Conservation (phyloP, 176 grass and related monocot genomes). For the Eleusine coracana region DNA sequence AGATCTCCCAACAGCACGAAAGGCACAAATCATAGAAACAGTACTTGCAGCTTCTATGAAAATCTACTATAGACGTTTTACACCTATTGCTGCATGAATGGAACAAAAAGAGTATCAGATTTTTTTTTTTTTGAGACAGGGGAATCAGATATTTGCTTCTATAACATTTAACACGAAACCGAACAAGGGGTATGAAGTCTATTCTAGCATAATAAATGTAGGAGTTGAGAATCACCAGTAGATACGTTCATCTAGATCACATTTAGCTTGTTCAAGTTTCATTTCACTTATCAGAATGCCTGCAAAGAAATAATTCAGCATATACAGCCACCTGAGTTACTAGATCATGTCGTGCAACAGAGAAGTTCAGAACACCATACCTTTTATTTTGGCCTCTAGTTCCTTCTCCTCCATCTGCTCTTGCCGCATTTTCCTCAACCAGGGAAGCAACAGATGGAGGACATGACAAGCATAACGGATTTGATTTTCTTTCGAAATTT, state of each 20-base stretch:
- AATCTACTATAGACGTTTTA: neutral
- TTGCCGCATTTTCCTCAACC: conserved; percentile 51
- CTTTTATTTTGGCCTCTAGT: conserved; percentile 62
- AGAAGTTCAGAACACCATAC: conserved; percentile 44
- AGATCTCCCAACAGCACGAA: conserved; percentile 63
- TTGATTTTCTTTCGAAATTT: conserved; percentile 45
- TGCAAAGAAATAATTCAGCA: conserved; percentile 30
- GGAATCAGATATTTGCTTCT: neutral
- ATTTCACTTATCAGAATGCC: conserved; percentile 39
- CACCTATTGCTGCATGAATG: neutral
- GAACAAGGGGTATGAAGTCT: neutral
- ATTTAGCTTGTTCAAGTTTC: conserved; percentile 50
- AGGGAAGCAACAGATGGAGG: conserved; percentile 51
- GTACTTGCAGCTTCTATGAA: neutral
- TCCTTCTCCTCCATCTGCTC: conserved; percentile 60
- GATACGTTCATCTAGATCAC: conserved; percentile 48
- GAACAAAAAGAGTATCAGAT: neutral
- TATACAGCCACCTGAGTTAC: neutral
- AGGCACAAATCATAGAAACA: neutral
- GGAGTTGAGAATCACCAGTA: conserved; percentile 37
- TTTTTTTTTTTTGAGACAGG: no score
- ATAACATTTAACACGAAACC: conserved; percentile 5
- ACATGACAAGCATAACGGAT: conserved; percentile 44
- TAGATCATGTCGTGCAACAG: neutral
- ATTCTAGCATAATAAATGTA: no score